Conservation (phyloP, 768 basidiomycete species). For the Tylopilus subfusipes region DNA sequence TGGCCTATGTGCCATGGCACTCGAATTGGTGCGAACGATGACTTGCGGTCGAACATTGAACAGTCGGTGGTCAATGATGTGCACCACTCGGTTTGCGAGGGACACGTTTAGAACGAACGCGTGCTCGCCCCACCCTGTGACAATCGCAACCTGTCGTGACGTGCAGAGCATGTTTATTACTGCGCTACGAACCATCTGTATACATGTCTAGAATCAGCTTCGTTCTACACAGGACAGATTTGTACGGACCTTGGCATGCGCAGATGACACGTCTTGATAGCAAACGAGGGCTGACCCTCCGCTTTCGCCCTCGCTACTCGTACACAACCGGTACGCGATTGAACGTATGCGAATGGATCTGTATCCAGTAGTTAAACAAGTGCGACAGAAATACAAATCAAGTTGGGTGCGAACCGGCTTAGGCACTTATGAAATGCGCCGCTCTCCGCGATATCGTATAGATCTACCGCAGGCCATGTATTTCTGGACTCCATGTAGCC, state of each 20-base stretch:
- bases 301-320: neutral
- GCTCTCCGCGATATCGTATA: constrained; percentile 6
- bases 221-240: neutral
- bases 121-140: neutral
- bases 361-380: neutral
- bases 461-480: neutral
- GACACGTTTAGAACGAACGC: neutral
- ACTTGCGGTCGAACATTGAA: neutral
- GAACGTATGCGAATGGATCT: neutral
- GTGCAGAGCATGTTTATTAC: neutral
- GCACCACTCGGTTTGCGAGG: neutral
- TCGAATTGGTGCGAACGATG: constrained; percentile 1
- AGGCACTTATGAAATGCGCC: neutral
- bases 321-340: neutral
- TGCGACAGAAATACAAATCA: no score
- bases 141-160: constrained; percentile 1
- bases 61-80: constrained; percentile 1
- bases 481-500: neutral
- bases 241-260: constrained; percentile 5
- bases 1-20: neutral
- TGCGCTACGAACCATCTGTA: neutral
- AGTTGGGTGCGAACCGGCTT: constrained; percentile 8
- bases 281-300: neutral
- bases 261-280: neutral
- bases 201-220: neutral